Evolutionary conservation across 2,329 filamentous ascomycete species (phyloP), one percentile per base, ranked within the genome.

Genomic region (Pyrenophora graminea): DNA sequence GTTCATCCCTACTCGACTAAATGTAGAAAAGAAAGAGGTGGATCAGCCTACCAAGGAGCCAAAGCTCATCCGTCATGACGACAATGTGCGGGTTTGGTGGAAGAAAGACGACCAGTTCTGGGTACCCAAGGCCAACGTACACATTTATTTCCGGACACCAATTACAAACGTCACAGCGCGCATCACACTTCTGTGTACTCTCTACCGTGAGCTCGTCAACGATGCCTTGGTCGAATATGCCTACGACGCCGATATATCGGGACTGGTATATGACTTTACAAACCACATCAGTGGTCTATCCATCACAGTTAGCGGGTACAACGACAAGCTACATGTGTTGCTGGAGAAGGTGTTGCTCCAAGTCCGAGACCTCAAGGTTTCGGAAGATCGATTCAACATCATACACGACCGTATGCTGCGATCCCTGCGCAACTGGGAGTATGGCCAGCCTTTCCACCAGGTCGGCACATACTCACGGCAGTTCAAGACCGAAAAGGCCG

Each of bases 41-140:
- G 80, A 85, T 21, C 84, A 89, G 61, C 88, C 91, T 1, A 79
- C 86, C 0, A 82, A 88, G 48, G 80, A 85, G 0, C 94, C 94
- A 0, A 88, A 86, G 54, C 80, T 99, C 19, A 87, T 99, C 56
- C 86, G 92, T 60, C 91, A 96, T 63, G 93, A 97, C 61, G 81
- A 86, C 5, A 78, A 85, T 30, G 86, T 90, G 1, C 86, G 92
- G 25, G 88, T 90, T 2, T 99, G 94, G 94, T 97, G 87, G 80
- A 99, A 99, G 79, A 97, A 97, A 76, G 94, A 99, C 66, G 94
- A 99, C 64, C 91, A 87, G 0, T 99, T 97, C 74, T 97, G 93
- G 92, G 94, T 97, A 8, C 94, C 94, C 7, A 96, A 96, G 73
- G 94, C 90, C 3, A 94, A 91, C 52, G 79, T 97, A 15, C 84